Evolutionary conservation across 2,329 filamentous ascomycete species (phyloP), one percentile per base, ranked within the genome.

Genomic region (Fusarium ambrosium): DNA sequence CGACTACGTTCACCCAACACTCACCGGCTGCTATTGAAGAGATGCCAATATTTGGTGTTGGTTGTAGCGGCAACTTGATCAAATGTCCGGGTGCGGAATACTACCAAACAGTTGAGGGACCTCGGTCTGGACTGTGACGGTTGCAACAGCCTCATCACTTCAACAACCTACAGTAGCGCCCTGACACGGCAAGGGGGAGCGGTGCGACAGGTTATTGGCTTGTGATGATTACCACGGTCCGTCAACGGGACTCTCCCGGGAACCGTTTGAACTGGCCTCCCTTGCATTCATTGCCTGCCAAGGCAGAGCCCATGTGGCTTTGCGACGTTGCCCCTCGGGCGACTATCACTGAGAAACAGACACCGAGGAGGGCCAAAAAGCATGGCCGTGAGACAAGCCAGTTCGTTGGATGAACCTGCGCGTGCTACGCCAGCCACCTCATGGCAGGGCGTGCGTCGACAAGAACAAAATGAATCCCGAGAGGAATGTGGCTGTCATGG

Each of bases 301-400:
- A 60, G 62, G 62, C 72, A 41, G 36, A 61, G 37, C 41, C 72
- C 72, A 75, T 75, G 72, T 73, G 72, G 72, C 72, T 67, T 64
- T 32, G 53, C 66, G 51, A 55, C 62, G 48, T 53, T 53, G 48
- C 48, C 48, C 48, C 48, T 29, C 18, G 24, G 22, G 58, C 55
- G 51, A 64, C 41, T 51, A 63, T 67, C 61, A 63, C 43, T 39
- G 53, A 70, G 34, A 67, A 36, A 64, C 41, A 67, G 36, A 64
- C 41, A 53, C 53, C n/a, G n/a, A 56, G 18, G 16, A 62, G 72
- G 70, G 64, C 27, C 27, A 37, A 63, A 68, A 74, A 75, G 69
- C 72, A 73, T 75, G 72, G 69, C 27, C 45, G 43, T 67, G 69
- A 75, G 69, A 75, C 72, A 75, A 64, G 36, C 39, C 69, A 61